Percentiles rank a stretch among this genome's conserved stretches.
Evolutionary conservation across 768 basidiomycete genomes (phyloP).

Genomic region (Lactarius trivialis): DNA sequence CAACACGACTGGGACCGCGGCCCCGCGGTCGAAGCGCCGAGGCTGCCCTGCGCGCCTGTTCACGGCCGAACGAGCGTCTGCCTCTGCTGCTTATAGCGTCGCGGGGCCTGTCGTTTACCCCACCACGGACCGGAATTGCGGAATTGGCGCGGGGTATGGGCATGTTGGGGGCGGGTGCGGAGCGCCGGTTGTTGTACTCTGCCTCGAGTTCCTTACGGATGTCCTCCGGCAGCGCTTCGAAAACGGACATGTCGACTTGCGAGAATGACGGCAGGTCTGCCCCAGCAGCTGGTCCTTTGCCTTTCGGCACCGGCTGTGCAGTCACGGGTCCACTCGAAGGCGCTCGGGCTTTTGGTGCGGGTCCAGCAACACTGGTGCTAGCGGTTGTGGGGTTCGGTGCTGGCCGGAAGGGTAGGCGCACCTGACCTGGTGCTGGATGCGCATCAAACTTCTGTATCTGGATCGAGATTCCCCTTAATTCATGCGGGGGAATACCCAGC

Average conservation of each 20-base stretch:
- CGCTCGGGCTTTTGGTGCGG: neutral
- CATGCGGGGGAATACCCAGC: slow-evolving; percentile 73
- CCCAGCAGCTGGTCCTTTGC: neutral
- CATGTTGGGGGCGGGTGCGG: slow-evolving; percentile 37
- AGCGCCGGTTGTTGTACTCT: slow-evolving; percentile 58
- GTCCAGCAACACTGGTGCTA: neutral
- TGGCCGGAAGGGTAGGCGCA: slow-evolving; percentile 50
- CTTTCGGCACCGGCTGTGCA: neutral
- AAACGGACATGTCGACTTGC: slow-evolving; percentile 65
- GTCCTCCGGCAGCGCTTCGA: slow-evolving; percentile 64
- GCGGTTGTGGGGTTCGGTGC: slow-evolving; percentile 9
- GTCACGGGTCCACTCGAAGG: slow-evolving; percentile 10
- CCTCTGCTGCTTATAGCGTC: neutral
- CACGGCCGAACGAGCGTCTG: neutral
- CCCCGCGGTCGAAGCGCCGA: neutral
- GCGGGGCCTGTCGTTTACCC: slow-evolving; percentile 4
- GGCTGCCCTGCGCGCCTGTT: neutral
- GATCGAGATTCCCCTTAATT: slow-evolving; percentile 88
- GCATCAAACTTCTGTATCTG: slow-evolving; percentile 85
- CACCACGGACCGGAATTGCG: slow-evolving; percentile 1
- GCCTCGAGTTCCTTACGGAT: slow-evolving; percentile 60
- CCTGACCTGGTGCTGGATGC: slow-evolving; percentile 47
- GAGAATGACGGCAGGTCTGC: slow-evolving; percentile 59
- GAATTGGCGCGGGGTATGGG: slow-evolving; percentile 12
- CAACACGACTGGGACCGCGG: neutral